Evolutionary conservation across 768 basidiomycete genomes (phyloP).

Genomic region (Psilocybe cubensis): DNA sequence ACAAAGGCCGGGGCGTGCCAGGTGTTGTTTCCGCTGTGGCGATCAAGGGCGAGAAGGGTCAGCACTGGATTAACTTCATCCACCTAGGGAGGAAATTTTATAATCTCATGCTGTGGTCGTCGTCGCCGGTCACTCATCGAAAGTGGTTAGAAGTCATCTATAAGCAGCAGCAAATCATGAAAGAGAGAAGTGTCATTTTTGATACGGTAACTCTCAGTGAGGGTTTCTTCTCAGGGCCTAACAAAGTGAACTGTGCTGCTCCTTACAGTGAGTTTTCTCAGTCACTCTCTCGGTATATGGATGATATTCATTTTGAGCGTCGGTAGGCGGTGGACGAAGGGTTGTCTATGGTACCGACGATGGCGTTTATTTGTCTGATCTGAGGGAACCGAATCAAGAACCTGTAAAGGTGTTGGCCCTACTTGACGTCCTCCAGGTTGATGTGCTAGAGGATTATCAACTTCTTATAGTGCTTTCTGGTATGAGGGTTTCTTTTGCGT

Average conservation of each 20-base stretch:
- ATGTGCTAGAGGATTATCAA: conserved; percentile 95
- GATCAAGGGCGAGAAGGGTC: conserved; percentile 72
- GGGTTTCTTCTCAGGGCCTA: conserved; percentile 82
- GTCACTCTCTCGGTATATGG: conserved; percentile 9
- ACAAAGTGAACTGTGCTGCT: conserved; percentile 93
- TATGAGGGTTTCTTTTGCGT: conserved; percentile 30
- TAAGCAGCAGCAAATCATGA: conserved; percentile 86
- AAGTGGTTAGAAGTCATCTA: conserved; percentile 95
- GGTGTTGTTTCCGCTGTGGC: conserved; percentile 52
- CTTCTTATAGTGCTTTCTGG: conserved; percentile 98
- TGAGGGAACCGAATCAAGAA: conserved; percentile 74
- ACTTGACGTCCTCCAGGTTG: conserved; percentile 91
- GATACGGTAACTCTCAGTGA: conserved; percentile 86
- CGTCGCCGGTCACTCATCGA: conserved; percentile 78
- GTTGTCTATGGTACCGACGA: conserved; percentile 98
- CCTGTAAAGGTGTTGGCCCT: conserved; percentile 90
- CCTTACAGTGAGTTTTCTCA: conserved; percentile 68
- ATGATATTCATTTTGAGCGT: background rate
- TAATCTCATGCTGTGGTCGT: conserved; percentile 89
- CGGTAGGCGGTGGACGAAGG: conserved; percentile 74
- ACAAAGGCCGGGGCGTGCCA: conserved; percentile 36
- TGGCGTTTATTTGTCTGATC: conserved; percentile 93
- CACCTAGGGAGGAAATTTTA: conserved; percentile 95
- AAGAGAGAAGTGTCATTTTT: conserved; percentile 85
- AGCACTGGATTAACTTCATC: conserved; percentile 90